Conservation (phyloP, 2,329 filamentous ascomycete species). For the Metarhizium sp. region DNA sequence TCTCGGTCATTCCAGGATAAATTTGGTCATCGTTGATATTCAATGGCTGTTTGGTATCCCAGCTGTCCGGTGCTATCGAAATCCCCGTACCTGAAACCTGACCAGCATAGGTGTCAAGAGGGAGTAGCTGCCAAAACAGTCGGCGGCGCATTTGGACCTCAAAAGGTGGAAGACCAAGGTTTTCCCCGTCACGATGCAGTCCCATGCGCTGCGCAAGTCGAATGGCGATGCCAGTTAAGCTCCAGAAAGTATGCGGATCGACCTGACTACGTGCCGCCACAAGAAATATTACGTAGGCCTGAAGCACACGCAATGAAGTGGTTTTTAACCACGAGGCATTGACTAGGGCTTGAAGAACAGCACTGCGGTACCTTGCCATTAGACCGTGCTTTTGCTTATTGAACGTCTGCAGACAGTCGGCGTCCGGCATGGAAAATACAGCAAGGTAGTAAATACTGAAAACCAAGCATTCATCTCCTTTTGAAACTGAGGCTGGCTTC, state of each 20-base stretch:
- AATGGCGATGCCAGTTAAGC: slow-evolving; percentile 36
- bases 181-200: slow-evolving; percentile 35
- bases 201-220: slow-evolving; percentile 45
- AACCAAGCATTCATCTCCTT: slow-evolving; percentile 24
- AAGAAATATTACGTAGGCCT: slow-evolving; percentile 41
- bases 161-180: slow-evolving; percentile 24
- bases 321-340: slow-evolving; percentile 41
- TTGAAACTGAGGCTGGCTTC: slow-evolving; percentile 13
- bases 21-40: slow-evolving; percentile 31
- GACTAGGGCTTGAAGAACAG: slow-evolving; percentile 36
- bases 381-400: slow-evolving; percentile 25
- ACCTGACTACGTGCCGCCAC: slow-evolving; percentile 25
- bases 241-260: slow-evolving; percentile 41
- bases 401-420: slow-evolving; percentile 28
- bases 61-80: slow-evolving; percentile 10
- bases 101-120: slow-evolving; percentile 22
- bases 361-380: slow-evolving; percentile 27
- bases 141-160: slow-evolving; percentile 46
- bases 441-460: slow-evolving; percentile 35
- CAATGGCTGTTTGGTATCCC: slow-evolving; percentile 22
- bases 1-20: slow-evolving; percentile 23
- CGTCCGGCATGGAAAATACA: slow-evolving; percentile 29
- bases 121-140: slow-evolving; percentile 43
- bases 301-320: slow-evolving; percentile 41
- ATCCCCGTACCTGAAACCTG: slow-evolving; percentile 18